Base-by-base conservation (phyloP, 768 basidiomycete genomes). In the Psilocybe cyanescens region DNA sequence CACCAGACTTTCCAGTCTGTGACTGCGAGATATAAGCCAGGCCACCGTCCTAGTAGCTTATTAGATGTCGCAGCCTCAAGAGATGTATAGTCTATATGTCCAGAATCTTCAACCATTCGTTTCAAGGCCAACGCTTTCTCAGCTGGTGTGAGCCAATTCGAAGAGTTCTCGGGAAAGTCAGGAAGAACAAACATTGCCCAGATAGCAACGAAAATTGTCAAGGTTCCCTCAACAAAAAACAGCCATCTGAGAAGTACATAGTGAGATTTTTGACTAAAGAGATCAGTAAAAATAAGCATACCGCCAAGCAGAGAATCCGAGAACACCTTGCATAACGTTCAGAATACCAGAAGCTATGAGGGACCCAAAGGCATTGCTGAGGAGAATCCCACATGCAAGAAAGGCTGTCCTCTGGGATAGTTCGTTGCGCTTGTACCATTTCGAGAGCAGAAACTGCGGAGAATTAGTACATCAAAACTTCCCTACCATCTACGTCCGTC, bases 1-100 rank as follows among this genome's bases (percentile, higher is more conserved):
- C 84, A 91, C 89, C 92, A 95, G 41, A 95, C 91, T 72, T 88
- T 91, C 89, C 88, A 87, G 68, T 95, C 94, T 17, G 78, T 79
- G 58, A 94, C 51, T 0, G 94, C 90, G 62, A 90, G 73, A 41
- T 75, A 68, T 2, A 95, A 70, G 2, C 91, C 92, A 24, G 74
- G 72, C 65, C 66, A 69, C 35, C 59, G 58, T 17, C 59, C 61
- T 8, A 64, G 50, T 12, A 71, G 66, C 14, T 75, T 75, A 4
- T 72, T 76, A 14, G 81, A 79, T 8, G 75, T 78, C 61, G 83
- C 77, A 31, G 75, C 76, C 47, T 83, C 76, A 57, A 86, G 83
- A 5, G 41, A n/a, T n/a, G 33, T n/a, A 11, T 47, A 33, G 12
- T 54, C 52, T 35, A 45, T 24, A 9, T 79, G 77, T 14, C 84